Percentiles rank a stretch among this genome's conserved stretches.
phyloP scores from a whole-genome alignment of 2,329 filamentous ascomycete species.

The Dichotomopilus funicola region DNA sequence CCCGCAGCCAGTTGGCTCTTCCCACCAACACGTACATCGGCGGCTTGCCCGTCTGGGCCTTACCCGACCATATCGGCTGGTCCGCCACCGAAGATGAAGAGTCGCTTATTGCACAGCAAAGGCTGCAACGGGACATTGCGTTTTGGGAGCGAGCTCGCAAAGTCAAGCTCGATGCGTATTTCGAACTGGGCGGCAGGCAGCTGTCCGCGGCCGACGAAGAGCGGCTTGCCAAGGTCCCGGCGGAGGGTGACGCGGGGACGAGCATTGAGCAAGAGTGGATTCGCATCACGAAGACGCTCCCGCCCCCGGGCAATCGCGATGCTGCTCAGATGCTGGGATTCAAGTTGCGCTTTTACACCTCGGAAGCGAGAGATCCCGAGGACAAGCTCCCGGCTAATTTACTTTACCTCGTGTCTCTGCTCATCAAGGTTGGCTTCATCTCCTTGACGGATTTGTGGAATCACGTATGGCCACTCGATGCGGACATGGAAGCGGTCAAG shows the following conservation, averaged over 20 bases:
- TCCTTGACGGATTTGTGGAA: constrained; percentile 86
- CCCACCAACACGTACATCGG: constrained; percentile 43
- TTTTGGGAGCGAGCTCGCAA: constrained; percentile 82
- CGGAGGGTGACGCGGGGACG: constrained; percentile 43
- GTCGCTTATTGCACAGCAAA: constrained; percentile 46
- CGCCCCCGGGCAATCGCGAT: constrained; percentile 79
- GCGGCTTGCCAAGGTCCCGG: constrained; percentile 36
- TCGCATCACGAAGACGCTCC: constrained; percentile 69
- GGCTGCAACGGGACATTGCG: constrained; percentile 58
- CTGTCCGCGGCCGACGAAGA: constrained; percentile 54
- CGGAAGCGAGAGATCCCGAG: constrained; percentile 62
- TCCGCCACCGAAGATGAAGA: constrained; percentile 63
- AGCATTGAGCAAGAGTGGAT: constrained; percentile 68
- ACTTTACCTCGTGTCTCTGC: constrained; percentile 80
- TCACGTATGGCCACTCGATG: constrained; percentile 81
- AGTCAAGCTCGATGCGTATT: constrained; percentile 75
- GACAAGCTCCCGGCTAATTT: constrained; percentile 87
- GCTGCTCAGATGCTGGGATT: constrained; percentile 94
- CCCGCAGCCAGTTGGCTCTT: constrained; percentile 50
- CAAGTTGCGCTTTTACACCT: constrained; percentile 93
- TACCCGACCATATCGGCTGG: constrained; percentile 62
- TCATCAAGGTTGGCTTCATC: constrained; percentile 97
- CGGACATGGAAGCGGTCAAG: constrained; percentile 70
- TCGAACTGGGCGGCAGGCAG: constrained; percentile 72
- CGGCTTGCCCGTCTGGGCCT: constrained; percentile 79